phyloP scores from a whole-genome alignment of 345 rosid genomes.

The Eucalyptus cloeziana region DNA sequence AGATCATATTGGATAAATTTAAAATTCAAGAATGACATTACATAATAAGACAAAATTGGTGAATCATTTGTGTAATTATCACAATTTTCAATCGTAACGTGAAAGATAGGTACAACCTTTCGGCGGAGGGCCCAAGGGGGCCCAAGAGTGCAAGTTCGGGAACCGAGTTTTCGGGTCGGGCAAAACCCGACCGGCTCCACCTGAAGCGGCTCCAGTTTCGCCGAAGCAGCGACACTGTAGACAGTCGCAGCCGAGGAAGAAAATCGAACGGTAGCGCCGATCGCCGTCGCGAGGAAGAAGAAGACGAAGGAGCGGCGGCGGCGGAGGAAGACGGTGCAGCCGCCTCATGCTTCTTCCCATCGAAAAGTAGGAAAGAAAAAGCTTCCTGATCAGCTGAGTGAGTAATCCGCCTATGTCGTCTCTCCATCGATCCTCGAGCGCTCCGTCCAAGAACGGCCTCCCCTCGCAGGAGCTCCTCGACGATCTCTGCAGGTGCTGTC shows the following conservation, averaged over 20 bases:
- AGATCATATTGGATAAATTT: rapidly evolving
- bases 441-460: constrained; percentile 68
- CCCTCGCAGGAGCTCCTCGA: constrained; percentile 97
- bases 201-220: neutral
- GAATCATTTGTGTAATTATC: rapidly evolving
- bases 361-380: neutral
- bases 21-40: rapidly evolving
- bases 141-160: neutral
- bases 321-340: neutral
- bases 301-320: neutral
- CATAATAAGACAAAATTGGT: rapidly evolving
- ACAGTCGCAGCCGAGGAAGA: neutral
- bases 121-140: neutral
- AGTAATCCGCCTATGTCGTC: constrained; percentile 32
- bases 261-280: neutral
- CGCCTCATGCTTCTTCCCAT: neutral
- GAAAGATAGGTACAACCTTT: neutral
- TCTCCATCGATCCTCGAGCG: constrained; percentile 60
- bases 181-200: neutral
- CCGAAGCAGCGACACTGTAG: neutral
- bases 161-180: neutral
- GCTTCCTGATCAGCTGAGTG: neutral
- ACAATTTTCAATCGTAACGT: neutral
- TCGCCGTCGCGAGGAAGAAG: neutral
- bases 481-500: constrained; percentile 93